These are phyloP conservation scores for Immersiporthe knoxdaviesiana DNA, from an alignment of 2,329 filamentous ascomycete species.

Conservation along the genomic window DNA sequence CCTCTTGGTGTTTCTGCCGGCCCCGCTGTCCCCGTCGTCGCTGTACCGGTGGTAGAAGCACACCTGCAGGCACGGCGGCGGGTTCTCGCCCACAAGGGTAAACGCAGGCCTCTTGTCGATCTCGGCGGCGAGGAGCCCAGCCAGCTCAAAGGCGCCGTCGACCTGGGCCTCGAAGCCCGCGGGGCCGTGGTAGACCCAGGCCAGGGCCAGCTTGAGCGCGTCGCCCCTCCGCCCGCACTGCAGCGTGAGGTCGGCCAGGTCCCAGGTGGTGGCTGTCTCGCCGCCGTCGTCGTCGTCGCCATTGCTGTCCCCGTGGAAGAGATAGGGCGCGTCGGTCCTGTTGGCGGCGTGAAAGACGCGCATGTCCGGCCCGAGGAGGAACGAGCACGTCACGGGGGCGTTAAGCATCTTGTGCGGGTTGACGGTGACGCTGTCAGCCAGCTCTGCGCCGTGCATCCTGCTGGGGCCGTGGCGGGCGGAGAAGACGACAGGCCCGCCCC, in stretches of 20 bases:
- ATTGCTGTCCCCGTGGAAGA: constrained; percentile 67
- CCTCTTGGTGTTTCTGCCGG: constrained; percentile 51
- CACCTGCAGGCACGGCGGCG: constrained; percentile 87
- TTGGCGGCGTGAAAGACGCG: constrained; percentile 80
- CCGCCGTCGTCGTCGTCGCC: constrained; percentile 37
- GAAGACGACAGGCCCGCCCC: constrained; percentile 87
- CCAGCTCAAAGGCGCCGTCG: constrained; percentile 73
- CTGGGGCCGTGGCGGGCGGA: constrained; percentile 58
- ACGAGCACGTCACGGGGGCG: constrained; percentile 87
- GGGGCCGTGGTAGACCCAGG: constrained; percentile 87
- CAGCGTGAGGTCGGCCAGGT: constrained; percentile 88
- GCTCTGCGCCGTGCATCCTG: constrained; percentile 66
- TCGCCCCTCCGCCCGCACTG: constrained; percentile 91
- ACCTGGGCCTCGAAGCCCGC: constrained; percentile 71
- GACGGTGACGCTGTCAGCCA: constrained; percentile 81
- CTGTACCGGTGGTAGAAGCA: constrained; percentile 82
- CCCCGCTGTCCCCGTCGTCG: constrained; percentile 48
- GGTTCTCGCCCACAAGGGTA: constrained; percentile 71
- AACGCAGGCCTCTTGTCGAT: constrained; percentile 64
- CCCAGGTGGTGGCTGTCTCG: constrained; percentile 75
- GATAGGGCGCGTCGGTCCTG: constrained; percentile 83
- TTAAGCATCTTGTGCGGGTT: constrained; percentile 99
- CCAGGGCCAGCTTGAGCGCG: constrained; percentile 81
- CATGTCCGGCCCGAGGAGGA: constrained; percentile 79
- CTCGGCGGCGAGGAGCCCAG: constrained; percentile 66